Evolutionary conservation across 805 yeast species (phyloP).

Genomic region (Kodamaea laetipori): DNA sequence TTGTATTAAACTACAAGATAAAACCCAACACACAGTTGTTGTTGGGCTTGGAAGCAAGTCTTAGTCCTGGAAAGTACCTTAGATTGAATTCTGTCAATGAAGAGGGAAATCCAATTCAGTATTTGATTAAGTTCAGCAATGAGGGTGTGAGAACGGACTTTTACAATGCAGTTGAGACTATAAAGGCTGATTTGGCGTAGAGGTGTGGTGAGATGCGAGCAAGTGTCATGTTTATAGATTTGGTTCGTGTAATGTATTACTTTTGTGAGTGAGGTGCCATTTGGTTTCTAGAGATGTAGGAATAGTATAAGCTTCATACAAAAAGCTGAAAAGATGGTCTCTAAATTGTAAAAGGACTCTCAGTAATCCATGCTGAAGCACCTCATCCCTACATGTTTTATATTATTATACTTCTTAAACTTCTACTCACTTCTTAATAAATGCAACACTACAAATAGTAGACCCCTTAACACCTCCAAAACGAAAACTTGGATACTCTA

Average conservation of each 20-base stretch:
- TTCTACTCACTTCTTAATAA: slow-evolving; percentile 45
- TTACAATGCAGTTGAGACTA: slow-evolving; percentile 49
- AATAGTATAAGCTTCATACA: too few relatives aligned
- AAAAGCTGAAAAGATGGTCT: too few relatives aligned
- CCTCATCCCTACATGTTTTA: too few relatives aligned
- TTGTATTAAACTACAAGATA: slow-evolving; percentile 76
- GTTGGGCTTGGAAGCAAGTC: slow-evolving; percentile 84
- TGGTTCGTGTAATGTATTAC: slow-evolving; percentile 7
- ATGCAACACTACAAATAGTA: slow-evolving; percentile 85
- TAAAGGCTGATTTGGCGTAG: slow-evolving; percentile 22
- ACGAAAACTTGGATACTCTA: slow-evolving; percentile 78
- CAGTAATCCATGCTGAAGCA: too few relatives aligned
- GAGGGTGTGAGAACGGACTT: slow-evolving; percentile 61
- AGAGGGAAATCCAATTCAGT: slow-evolving; percentile 74
- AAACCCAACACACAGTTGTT: slow-evolving; percentile 60
- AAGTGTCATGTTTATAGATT: slow-evolving; percentile 3
- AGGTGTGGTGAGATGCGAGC: too few relatives aligned
- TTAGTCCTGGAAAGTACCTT: slow-evolving; percentile 79
- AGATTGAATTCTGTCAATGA: slow-evolving; percentile 67
- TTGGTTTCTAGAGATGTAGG: not conserved
- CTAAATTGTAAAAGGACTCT: too few relatives aligned
- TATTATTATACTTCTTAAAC: too few relatives aligned
- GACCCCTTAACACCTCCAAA: slow-evolving; percentile 91
- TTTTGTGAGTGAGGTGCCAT: not conserved
- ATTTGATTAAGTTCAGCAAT: slow-evolving; percentile 72